Conservation (phyloP, 192 early-diverging fungal species). For the Linnemannia schmuckeri region DNA sequence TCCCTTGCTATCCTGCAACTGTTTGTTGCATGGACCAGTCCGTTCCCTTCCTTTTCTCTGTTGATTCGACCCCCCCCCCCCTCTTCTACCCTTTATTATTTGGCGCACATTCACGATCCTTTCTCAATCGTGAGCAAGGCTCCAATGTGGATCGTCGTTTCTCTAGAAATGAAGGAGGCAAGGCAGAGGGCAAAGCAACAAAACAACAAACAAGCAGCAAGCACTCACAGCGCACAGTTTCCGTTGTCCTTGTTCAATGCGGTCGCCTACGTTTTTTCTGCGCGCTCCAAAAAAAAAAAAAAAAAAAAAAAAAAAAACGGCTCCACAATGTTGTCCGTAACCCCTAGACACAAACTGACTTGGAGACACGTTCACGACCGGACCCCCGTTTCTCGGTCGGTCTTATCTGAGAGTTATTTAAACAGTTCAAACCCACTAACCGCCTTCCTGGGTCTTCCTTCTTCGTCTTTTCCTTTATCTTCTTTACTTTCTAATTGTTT, state of each 20-base stretch:
- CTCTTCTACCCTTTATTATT: not conserved
- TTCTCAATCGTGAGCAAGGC: not conserved
- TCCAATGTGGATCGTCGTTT: not conserved
- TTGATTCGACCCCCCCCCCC: too few relatives aligned
- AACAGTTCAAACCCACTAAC: not conserved
- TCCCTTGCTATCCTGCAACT: not conserved
- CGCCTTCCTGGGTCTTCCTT: not conserved
- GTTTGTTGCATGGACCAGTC: not conserved
- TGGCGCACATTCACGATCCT: not conserved
- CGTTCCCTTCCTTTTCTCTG: not conserved
- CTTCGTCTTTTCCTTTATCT: not conserved
- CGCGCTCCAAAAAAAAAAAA: not conserved
- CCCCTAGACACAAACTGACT: not conserved
- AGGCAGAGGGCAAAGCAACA: not conserved
- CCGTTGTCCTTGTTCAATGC: not conserved
- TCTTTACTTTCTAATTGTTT: not conserved
- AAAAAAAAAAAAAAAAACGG: too few relatives aligned
- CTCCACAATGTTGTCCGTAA: not conserved
- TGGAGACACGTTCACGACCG: not conserved
- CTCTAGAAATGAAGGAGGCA: not conserved
- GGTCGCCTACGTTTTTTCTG: not conserved
- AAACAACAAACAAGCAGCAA: not conserved
- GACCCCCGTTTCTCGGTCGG: not conserved
- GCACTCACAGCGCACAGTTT: not conserved
- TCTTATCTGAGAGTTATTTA: not conserved